Base-by-base conservation (phyloP, 495 filamentous ascomycete genomes). In the Penicillium maclennaniae region DNA sequence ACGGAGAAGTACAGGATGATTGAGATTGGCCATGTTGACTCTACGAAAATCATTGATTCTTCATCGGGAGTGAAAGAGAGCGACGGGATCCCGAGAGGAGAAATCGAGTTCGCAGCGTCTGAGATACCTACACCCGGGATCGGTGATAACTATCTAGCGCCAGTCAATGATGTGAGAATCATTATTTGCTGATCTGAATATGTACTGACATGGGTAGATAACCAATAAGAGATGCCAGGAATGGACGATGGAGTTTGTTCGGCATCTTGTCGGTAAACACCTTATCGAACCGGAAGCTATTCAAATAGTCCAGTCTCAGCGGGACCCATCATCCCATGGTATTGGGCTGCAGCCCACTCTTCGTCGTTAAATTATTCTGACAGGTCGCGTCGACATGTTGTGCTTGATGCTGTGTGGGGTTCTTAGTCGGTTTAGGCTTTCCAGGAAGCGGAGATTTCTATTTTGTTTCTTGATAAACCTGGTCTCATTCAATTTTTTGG, bases 241-340 rank as follows among this genome's bases (percentile, higher is more conserved):
- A 42, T 72, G 69, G 68, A 73, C 66, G 6, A 65, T 68, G 61
- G 68, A 73, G 20, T 73, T 60, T 44, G 51, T 71, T 12, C 58
- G 63, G 4, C 56, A 56, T 42, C 50, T 73, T 12, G 62, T 69
- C 31, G 25, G 43, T 5, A 60, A 60, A 44, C 37, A 55, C 9
- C 36, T 60, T 10, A 64, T 70, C 40, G 63, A 26, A 1, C 55
- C 59, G 1, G 55, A 63, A 1, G 66, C 69, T 2, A 59, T 69
- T n/a, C 45, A 59, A 31, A 61, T 60, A 25, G 66, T 69, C 5
- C 63, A 73, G 41, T 67, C 64, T 0, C 64, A 62, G 39, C 66
- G 69, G 4, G 69, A 73, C 40, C 54, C 66, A 15, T 62, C 69
- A 14, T 44, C 17, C n/a, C 66, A 69, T 59, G 66, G 68, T 9